These are phyloP conservation scores for Flaveria brownii DNA, from an alignment of 129 eudicot genomes.

Conservation along the genomic window DNA sequence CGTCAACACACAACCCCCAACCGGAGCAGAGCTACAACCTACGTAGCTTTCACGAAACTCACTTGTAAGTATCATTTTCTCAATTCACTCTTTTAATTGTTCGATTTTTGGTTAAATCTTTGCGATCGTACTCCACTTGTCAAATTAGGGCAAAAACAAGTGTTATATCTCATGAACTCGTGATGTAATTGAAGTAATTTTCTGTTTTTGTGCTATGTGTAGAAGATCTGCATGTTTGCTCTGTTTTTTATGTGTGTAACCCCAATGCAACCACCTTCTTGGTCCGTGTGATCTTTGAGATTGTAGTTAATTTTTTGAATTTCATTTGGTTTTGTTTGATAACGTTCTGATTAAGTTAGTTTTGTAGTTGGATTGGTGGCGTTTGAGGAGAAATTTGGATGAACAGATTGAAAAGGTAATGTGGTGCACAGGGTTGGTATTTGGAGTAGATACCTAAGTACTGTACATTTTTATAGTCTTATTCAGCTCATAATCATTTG, in stretches of 20 bases:
- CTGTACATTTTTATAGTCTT: not conserved
- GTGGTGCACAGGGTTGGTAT: not conserved
- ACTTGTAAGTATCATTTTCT: constrained; percentile 5
- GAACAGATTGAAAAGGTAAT: not conserved
- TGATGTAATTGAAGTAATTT: not conserved
- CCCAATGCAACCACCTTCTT: not conserved
- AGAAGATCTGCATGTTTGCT: constrained; percentile 4
- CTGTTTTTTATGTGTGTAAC: not conserved
- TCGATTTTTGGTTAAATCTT: not conserved
- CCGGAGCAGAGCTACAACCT: not conserved
- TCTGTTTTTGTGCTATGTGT: not conserved
- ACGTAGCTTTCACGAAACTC: constrained; percentile 7
- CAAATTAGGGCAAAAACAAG: constrained; percentile 20
- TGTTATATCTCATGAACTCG: not conserved
- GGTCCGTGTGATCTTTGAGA: not conserved
- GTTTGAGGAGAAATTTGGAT: constrained; percentile 2
- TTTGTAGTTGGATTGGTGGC: not conserved
- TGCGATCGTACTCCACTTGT: not conserved
- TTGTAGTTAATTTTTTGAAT: not conserved
- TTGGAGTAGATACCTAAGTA: not conserved
- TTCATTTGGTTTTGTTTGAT: not conserved
- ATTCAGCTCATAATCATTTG: not conserved
- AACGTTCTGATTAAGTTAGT: not conserved
- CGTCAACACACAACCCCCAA: not conserved
- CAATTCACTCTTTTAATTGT: constrained; percentile 4